Evolutionary conservation across 2,329 filamentous ascomycete genomes (phyloP).

Genomic region (Colletotrichum paranaense): DNA sequence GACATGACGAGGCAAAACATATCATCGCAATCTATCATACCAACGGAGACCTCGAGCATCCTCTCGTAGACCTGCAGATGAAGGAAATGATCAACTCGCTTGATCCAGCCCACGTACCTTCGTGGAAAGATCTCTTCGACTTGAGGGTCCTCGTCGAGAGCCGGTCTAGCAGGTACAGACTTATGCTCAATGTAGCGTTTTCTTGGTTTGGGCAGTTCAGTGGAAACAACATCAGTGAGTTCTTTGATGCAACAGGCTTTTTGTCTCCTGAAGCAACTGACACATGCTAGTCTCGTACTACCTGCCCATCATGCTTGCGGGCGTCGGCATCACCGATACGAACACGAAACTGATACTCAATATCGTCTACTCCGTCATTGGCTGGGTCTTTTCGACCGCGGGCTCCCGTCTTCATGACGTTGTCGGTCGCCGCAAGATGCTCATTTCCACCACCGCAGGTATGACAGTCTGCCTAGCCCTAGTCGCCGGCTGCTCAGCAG

Average conservation of each 20-base stretch:
- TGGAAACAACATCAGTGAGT: constrained; percentile 40
- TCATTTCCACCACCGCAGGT: constrained; percentile 49
- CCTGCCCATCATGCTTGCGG: constrained; percentile 51
- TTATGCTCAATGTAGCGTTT: constrained; percentile 53
- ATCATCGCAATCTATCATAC: constrained; percentile 63
- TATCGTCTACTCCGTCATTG: constrained; percentile 51
- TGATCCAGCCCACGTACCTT: constrained; percentile 30
- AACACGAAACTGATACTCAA: constrained; percentile 53
- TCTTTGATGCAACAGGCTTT: constrained; percentile 7
- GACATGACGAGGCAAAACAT: constrained; percentile 59
- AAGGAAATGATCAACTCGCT: constrained; percentile 37
- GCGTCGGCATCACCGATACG: constrained; percentile 51
- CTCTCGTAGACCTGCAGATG: constrained; percentile 29
- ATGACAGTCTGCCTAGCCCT: constrained; percentile 50
- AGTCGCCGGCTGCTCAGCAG: constrained; percentile 49
- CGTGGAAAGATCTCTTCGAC: constrained; percentile 50
- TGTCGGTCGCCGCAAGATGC: constrained; percentile 52
- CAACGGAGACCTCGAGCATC: constrained; percentile 50
- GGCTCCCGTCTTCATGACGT: constrained; percentile 52
- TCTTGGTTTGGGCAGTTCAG: constrained; percentile 55
- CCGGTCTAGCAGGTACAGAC: constrained; percentile 48
- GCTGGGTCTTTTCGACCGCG: constrained; percentile 49
- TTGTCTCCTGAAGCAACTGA: constrained; percentile 38
- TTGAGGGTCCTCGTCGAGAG: constrained; percentile 48
- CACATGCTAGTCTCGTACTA: constrained; percentile 46